Conservation (phyloP, 257 asterid species). For the Solanum commersonii region DNA sequence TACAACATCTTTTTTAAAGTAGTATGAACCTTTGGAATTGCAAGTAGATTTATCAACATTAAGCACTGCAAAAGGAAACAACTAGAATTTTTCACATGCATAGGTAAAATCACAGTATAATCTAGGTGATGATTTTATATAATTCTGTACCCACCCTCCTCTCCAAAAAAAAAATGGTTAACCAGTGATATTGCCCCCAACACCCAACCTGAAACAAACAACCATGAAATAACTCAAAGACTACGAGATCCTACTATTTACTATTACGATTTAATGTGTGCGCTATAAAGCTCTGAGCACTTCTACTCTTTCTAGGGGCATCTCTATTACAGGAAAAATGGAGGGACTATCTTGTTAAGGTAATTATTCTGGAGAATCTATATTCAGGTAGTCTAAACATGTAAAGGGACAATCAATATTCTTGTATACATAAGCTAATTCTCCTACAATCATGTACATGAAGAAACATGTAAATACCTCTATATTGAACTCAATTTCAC, state of each 20-base stretch:
- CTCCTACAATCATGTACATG: not conserved
- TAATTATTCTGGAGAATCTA: not conserved
- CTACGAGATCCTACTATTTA: not conserved
- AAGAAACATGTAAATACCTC: not conserved
- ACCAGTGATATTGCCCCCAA: not conserved
- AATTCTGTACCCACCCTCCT: not conserved
- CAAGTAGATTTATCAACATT: not conserved
- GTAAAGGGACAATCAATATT: not conserved
- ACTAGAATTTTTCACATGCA: not conserved
- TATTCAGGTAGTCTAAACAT: not conserved
- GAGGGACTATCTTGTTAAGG: not conserved
- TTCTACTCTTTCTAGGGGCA: not conserved
- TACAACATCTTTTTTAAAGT: too few relatives aligned
- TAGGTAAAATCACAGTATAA: not conserved
- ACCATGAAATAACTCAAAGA: not conserved
- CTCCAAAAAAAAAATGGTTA: not conserved
- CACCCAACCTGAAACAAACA: not conserved
- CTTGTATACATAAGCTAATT: not conserved
- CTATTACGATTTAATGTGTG: not conserved
- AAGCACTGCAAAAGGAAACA: not conserved
- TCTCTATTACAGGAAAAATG: not conserved
- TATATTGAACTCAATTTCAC: not conserved
- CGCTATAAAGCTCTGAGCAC: not conserved
- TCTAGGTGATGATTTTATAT: not conserved
- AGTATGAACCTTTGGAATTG: not conserved